These are phyloP conservation scores for Elongisporangium senticosum DNA, from an alignment of 352 stramenopile species.

Conservation along the genomic window DNA sequence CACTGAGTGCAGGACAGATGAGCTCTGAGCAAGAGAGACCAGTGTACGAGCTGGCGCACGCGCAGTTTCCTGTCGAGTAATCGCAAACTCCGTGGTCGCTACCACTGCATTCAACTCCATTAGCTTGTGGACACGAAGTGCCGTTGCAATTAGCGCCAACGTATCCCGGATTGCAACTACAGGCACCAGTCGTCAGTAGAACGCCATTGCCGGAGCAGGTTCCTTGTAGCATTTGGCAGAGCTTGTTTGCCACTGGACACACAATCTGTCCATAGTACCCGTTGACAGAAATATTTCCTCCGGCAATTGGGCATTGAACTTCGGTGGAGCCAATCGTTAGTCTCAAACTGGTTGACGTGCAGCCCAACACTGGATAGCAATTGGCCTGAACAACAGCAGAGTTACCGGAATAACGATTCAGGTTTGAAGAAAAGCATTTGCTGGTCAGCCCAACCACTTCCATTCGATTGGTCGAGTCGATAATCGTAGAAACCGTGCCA, in stretches of 20 bases:
- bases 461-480: constrained; percentile 39
- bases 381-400: constrained; percentile 25
- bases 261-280: constrained; percentile 43
- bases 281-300: constrained; percentile 42
- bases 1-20: constrained; percentile 29
- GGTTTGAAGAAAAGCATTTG: constrained; percentile 70
- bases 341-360: constrained; percentile 27
- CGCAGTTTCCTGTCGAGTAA: constrained; percentile 32
- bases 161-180: constrained; percentile 51
- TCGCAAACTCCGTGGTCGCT: constrained; percentile 40
- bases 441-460: constrained; percentile 44
- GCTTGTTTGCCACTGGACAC: constrained; percentile 37
- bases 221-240: constrained; percentile 65
- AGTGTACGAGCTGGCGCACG: constrained; percentile 42
- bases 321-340: constrained; percentile 44
- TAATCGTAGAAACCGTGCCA: constrained; percentile 28
- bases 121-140: constrained; percentile 34
- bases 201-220: constrained; percentile 64
- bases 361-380: constrained; percentile 60
- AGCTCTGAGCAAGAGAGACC: constrained; percentile 54
- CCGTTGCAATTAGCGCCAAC: constrained; percentile 47
- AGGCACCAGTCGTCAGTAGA: constrained; percentile 37
- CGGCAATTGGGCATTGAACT: constrained; percentile 55
- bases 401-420: constrained; percentile 37
- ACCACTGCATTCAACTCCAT: constrained; percentile 34